Conservation (phyloP, 108 stramenopile species). For the Nitzschia inconspicua region DNA sequence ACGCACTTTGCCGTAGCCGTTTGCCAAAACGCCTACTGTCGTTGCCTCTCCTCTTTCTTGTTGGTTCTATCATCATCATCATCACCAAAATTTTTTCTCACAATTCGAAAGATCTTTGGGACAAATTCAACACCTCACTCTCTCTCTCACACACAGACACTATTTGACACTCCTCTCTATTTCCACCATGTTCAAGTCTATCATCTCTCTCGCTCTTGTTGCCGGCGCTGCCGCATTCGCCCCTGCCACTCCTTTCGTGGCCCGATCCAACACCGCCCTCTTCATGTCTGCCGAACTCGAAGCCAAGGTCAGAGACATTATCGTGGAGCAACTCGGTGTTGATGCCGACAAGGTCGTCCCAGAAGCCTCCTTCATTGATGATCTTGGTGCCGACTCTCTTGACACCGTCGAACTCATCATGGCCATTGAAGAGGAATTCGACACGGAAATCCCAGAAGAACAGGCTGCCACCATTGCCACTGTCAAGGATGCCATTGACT, state of each 20-base stretch:
- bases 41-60: too few relatives aligned
- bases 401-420: slow-evolving; percentile 97
- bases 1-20: too few relatives aligned
- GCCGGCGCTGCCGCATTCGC: slow-evolving; percentile 76
- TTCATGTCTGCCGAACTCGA: slow-evolving; percentile 41
- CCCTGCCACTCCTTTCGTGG: slow-evolving; percentile 34
- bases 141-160: neutral
- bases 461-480: slow-evolving; percentile 91
- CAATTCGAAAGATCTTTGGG: too few relatives aligned
- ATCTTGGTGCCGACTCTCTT: slow-evolving; percentile 94
- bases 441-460: slow-evolving; percentile 95
- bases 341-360: slow-evolving; percentile 59
- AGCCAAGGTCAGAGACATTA: slow-evolving; percentile 48
- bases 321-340: slow-evolving; percentile 50
- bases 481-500: slow-evolving; percentile 87
- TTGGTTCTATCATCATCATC: too few relatives aligned
- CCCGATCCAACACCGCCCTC: slow-evolving; percentile 39
- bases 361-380: slow-evolving; percentile 88
- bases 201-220: slow-evolving; percentile 63
- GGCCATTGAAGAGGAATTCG: slow-evolving; percentile 97
- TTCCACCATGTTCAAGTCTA: slow-evolving; percentile 53
- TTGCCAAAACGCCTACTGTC: too few relatives aligned
- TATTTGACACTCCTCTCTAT: neutral
- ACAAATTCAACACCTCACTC: too few relatives aligned
- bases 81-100: too few relatives aligned